A percentile compares a stretch with the other conserved stretches of the same genome.
phyloP scores from a whole-genome alignment of 1,284 basidiomycete species.

The Boletellus deceptivus region DNA sequence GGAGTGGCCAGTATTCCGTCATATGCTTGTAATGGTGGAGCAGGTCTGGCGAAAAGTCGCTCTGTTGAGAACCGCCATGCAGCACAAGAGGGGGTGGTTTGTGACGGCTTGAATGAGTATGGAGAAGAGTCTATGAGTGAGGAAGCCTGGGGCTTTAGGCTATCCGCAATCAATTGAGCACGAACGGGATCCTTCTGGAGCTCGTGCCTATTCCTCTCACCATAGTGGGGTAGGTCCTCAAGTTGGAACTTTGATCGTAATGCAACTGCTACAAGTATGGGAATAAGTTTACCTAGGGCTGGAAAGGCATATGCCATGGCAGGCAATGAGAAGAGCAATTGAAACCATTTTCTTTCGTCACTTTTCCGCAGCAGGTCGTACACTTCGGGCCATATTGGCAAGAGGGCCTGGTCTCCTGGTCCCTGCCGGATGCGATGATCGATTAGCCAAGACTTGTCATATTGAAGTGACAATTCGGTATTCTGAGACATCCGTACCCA shows the following conservation, averaged over 20 bases:
- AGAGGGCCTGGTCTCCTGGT: neutral
- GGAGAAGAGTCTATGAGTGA: neutral
- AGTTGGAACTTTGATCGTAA: slow-evolving; percentile 8
- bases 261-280: slow-evolving; percentile 33
- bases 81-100: neutral
- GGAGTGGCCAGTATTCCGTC: neutral
- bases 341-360: slow-evolving; percentile 13
- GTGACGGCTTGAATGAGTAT: slow-evolving; percentile 16
- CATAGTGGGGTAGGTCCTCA: slow-evolving; percentile 13
- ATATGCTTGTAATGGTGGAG: neutral
- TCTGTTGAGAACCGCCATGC: neutral
- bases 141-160: neutral
- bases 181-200: slow-evolving; percentile 6
- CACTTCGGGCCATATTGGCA: slow-evolving; percentile 28
- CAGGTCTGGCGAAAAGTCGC: slow-evolving; percentile 12
- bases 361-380: slow-evolving; percentile 31
- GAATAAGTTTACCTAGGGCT: slow-evolving; percentile 16
- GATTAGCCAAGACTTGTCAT: slow-evolving; percentile 20
- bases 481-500: slow-evolving; percentile 1
- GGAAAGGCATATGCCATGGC: slow-evolving; percentile 28
- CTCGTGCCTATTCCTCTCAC: slow-evolving; percentile 8
- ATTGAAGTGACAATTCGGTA: slow-evolving; percentile 11
- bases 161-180: slow-evolving; percentile 15
- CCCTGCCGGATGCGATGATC: neutral
- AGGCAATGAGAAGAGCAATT: slow-evolving; percentile 33